Conservation (phyloP, 2,329 filamentous ascomycete species). For the Lachnellula subtilissima region DNA sequence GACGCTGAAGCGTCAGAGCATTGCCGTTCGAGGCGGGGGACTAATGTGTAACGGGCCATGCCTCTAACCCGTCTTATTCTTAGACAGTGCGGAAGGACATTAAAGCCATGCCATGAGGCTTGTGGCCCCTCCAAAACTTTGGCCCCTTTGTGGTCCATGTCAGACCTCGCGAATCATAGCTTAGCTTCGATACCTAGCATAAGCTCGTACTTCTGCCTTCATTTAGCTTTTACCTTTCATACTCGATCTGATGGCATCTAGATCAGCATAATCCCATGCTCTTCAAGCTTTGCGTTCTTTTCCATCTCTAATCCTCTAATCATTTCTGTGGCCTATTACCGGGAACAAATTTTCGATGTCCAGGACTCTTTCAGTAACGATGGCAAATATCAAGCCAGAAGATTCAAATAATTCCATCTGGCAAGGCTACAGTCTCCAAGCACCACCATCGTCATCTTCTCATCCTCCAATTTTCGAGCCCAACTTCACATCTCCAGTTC, state of each 20-base stretch:
- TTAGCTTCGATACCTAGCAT: constrained; percentile 26
- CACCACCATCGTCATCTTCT: constrained; percentile 17
- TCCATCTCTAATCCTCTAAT: constrained; percentile 17
- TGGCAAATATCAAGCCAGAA: constrained; percentile 32
- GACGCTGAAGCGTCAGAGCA: constrained; percentile 15
- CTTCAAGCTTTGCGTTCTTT: constrained; percentile 11
- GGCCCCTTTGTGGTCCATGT: constrained; percentile 24
- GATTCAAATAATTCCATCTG: constrained; percentile 29
- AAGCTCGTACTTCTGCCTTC: constrained; percentile 26
- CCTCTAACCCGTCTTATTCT: constrained; percentile 5
- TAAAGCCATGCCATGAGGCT: constrained; percentile 25
- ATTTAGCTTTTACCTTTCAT: constrained; percentile 23
- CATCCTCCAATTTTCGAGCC: constrained; percentile 26
- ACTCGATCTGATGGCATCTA: constrained; percentile 21
- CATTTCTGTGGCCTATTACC: constrained; percentile 7
- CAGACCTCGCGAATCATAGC: constrained; percentile 26
- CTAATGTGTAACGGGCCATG: constrained; percentile 10
- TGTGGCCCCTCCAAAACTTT: constrained; percentile 12
- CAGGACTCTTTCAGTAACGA: constrained; percentile 29
- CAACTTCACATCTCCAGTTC: constrained; percentile 20
- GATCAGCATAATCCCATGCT: constrained; percentile 21
- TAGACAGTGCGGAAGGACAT: constrained; percentile 25
- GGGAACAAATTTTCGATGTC: constrained; percentile 29
- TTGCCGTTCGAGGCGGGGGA: constrained; percentile 17
- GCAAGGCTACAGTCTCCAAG: constrained; percentile 30